Percentiles rank a stretch among this genome's conserved stretches.
Evolutionary conservation across 2,329 filamentous ascomycete species (phyloP).

Genomic region (Pezicula rhizophila): DNA sequence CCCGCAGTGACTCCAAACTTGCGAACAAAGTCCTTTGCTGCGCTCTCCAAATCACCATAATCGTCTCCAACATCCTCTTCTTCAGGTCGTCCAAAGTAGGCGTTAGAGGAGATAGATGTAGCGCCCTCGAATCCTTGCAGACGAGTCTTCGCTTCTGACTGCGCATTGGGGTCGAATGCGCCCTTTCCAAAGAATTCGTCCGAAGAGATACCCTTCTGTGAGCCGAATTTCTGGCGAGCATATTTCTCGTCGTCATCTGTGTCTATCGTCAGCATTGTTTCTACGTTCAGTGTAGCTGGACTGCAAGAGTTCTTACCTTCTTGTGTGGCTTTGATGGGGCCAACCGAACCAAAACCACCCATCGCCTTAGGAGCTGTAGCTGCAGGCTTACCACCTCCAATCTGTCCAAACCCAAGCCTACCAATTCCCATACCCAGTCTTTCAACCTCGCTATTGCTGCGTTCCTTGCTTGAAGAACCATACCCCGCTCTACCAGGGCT

Average conservation of each 20-base stretch:
- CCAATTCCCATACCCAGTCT: constrained; percentile 79
- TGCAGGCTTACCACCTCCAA: constrained; percentile 57
- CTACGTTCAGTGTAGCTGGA: not conserved
- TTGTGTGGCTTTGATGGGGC: constrained; percentile 61
- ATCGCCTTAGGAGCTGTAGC: constrained; percentile 65
- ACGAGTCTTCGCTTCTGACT: constrained; percentile 79
- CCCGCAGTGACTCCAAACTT: constrained; percentile 93
- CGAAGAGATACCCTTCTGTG: constrained; percentile 92
- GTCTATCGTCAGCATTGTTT: constrained; percentile 18
- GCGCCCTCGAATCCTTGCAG: constrained; percentile 92
- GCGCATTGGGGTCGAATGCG: constrained; percentile 70
- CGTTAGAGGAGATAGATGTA: constrained; percentile 87
- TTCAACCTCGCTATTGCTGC: constrained; percentile 75
- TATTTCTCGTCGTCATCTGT: constrained; percentile 73
- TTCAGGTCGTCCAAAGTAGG: constrained; percentile 93
- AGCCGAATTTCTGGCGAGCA: constrained; percentile 81
- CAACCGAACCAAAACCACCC: constrained; percentile 81
- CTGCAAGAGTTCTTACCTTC: constrained; percentile 53
- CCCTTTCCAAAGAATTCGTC: constrained; percentile 98
- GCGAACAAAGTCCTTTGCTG: constrained; percentile 91
- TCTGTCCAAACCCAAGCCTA: constrained; percentile 82
- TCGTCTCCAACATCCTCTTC: constrained; percentile 68
- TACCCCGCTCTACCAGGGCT: constrained; percentile 59
- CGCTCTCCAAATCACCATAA: constrained; percentile 87
- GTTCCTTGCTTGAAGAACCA: constrained; percentile 53